Base-by-base conservation (phyloP, 768 basidiomycete genomes). In the Chalciporus pseudorubinellus region DNA sequence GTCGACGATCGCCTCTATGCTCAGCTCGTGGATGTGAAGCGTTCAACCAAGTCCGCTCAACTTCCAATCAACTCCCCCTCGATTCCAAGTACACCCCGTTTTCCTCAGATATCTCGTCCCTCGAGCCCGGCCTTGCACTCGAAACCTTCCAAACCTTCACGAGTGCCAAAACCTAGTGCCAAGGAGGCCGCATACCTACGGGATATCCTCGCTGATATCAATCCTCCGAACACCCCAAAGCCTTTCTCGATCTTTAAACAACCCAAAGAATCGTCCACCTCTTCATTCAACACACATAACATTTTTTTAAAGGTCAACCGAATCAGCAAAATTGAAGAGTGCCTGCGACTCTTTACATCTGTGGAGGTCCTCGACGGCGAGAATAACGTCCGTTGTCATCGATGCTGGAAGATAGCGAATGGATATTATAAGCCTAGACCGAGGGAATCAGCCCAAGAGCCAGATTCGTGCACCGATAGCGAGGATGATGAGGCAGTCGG, bases 351-450 rank as follows among this genome's bases (percentile, higher is more conserved):
- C 73, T 98, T 98, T 70, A 97, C 94, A 0, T 78, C 87, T 4
- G 94, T 97, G n/a, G 95, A 98, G 61, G 81, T 91, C 7, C 72
- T 98, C 29, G 90, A 97, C 59, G 92, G 92, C 0, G 95, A 97
- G 60, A 97, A 98, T 60, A 87, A 85, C 73, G 94, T 97, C 47
- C 93, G 93, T 0, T 98, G 95, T 66, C 79, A 87, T 57, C 79
- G 87, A 46, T 98, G 95, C 71, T 98, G 95, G 95, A 94, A 92
- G 75, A 84, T 92, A 31, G 83, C 81, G 50, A 82, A 92, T 62
- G 87, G 88, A 16, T 67, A 77, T 50, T 80, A 84, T 57, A 65
- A 72, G 41, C 70, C 70, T 31, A 57, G 52, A 38, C 41, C 53
- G 14, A 61, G 29, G 53, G 48, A 46, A 52, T 54, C 62, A 42